Percentiles rank a stretch among this genome's conserved stretches.
Conservation (phyloP, 257 asterid genomes). For the Salvia miltiorrhiza region DNA sequence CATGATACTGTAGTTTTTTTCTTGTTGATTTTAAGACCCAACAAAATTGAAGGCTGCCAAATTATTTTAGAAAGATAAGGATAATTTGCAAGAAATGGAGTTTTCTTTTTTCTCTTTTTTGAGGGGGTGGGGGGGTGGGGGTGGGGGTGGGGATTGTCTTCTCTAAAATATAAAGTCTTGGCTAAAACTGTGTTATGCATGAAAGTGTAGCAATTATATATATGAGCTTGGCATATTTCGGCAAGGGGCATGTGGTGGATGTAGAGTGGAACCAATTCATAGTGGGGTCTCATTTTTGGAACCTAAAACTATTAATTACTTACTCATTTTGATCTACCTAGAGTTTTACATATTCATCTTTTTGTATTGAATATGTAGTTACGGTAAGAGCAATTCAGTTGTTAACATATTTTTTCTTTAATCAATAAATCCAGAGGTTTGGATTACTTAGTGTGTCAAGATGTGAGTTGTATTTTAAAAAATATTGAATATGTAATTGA, state of each 20-base stretch:
- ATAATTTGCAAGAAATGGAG: conserved; percentile 38
- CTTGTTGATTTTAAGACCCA: background rate
- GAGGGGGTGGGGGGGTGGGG: background rate
- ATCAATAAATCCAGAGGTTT: no score
- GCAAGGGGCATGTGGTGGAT: conserved; percentile 32
- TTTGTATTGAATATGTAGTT: background rate
- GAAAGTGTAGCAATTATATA: conserved; percentile 22
- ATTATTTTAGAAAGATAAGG: conserved; percentile 39
- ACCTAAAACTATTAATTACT: background rate
- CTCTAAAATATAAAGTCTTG: background rate
- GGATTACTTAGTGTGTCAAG: no score
- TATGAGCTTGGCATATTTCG: conserved; percentile 12
- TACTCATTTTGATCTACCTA: background rate
- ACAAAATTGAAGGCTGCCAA: conserved; percentile 5
- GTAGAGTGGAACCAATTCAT: conserved; percentile 1
- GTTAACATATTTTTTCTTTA: no score
- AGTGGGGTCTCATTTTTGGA: conserved; percentile 25
- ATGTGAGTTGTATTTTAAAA: no score
- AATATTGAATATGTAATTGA: no score
- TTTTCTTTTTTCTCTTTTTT: background rate
- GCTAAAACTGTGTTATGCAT: conserved; percentile 22
- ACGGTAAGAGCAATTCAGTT: background rate
- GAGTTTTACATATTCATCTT: background rate
- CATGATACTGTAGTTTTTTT: conserved; percentile 24
- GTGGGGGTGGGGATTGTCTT: background rate